These are phyloP conservation scores for Pseudogymnoascus sp. DNA, from an alignment of 2,329 filamentous ascomycete species.

Conservation along the genomic window DNA sequence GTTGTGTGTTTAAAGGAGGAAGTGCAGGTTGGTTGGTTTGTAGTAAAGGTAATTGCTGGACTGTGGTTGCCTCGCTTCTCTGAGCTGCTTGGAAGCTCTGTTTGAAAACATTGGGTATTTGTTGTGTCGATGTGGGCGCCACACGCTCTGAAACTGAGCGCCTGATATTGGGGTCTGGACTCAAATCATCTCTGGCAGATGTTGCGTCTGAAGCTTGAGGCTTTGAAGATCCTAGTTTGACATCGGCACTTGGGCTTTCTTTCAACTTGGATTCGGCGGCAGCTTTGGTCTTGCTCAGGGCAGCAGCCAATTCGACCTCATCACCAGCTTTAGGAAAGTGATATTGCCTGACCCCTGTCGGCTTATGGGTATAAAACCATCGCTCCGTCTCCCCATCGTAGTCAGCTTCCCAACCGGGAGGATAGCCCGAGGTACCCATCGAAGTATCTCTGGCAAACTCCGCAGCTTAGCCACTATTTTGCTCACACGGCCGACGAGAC, in stretches of 20 bases:
- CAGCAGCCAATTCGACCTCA: conserved; percentile 11
- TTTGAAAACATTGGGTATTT: not conserved
- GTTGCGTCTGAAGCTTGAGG: not conserved
- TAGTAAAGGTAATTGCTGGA: not conserved
- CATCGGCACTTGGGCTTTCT: not conserved
- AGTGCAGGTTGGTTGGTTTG: not conserved
- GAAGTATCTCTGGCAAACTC: not conserved
- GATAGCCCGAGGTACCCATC: conserved; percentile 7
- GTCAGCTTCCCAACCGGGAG: conserved; percentile 15
- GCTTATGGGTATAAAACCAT: conserved; percentile 16
- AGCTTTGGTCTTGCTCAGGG: not conserved
- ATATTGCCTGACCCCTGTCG: conserved; percentile 14
- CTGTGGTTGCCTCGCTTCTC: not conserved
- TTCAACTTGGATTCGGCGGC: not conserved
- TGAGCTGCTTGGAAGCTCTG: conserved; percentile 2
- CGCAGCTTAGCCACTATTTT: not conserved
- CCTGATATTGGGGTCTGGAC: not conserved
- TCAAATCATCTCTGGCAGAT: not conserved
- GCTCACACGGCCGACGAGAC: not conserved
- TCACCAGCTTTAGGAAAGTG: conserved; percentile 15
- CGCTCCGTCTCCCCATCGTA: conserved; percentile 14
- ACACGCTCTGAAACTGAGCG: conserved; percentile 1
- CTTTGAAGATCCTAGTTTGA: not conserved
- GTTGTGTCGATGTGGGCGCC: not conserved
- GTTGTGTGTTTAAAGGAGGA: not conserved